These are phyloP conservation scores for Colletotrichum godetiae DNA, from an alignment of 2,329 filamentous ascomycete genomes.

Conservation along the genomic window DNA sequence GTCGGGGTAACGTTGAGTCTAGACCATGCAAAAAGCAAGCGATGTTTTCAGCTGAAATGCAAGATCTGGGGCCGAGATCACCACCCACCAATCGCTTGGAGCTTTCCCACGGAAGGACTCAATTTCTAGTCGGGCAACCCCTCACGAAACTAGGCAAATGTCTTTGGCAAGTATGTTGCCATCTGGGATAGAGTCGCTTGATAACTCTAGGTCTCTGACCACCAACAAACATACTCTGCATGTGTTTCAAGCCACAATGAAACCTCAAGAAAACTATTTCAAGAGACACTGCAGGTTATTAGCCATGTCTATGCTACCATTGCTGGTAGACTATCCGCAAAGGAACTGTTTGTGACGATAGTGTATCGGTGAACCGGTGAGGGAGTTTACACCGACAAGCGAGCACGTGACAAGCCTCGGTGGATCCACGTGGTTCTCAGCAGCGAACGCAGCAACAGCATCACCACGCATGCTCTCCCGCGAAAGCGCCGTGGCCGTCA, in stretches of 20 bases:
- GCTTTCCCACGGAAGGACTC: neutral
- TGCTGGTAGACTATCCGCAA: neutral
- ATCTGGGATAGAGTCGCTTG: neutral
- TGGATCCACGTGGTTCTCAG: constrained; percentile 6
- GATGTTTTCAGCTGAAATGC: constrained; percentile 26
- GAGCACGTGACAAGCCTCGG: constrained; percentile 21
- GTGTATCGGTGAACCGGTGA: constrained; percentile 31
- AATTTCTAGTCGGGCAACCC: neutral
- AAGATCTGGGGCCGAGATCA: neutral
- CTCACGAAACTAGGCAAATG: neutral
- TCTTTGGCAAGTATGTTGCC: constrained; percentile 12
- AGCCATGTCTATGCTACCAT: neutral
- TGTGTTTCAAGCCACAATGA: neutral
- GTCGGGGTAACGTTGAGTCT: constrained; percentile 17
- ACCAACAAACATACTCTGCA: neutral
- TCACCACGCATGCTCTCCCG: neutral
- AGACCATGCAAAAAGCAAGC: constrained; percentile 6
- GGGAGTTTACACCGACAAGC: constrained; percentile 24
- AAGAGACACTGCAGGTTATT: neutral
- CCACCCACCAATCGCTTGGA: constrained; percentile 16
- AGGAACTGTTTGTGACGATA: constrained; percentile 12
- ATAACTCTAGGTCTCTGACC: neutral
- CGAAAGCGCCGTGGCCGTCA: neutral
- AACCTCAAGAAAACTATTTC: neutral
- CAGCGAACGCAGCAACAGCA: constrained; percentile 10